These are phyloP conservation scores for Fraxinus floribunda DNA, from an alignment of 305 asterid species.

Conservation along the genomic window DNA sequence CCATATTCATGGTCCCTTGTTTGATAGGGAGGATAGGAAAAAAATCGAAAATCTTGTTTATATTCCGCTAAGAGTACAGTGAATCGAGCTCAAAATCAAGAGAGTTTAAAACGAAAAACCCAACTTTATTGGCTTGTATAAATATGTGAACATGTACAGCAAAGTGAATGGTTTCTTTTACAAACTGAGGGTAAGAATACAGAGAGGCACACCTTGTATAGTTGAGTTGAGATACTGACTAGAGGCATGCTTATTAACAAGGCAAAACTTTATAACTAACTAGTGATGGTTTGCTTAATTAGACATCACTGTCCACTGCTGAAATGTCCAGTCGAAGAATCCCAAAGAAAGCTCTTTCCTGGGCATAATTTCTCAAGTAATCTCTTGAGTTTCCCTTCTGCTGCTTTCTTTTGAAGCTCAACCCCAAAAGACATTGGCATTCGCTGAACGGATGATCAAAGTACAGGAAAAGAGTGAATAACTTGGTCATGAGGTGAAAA, in stretches of 20 bases:
- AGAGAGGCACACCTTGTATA: background rate
- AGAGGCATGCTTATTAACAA: background rate
- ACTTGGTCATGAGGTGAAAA: background rate
- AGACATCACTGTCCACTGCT: background rate
- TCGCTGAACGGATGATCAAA: slow-evolving; percentile 46
- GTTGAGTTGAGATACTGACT: background rate
- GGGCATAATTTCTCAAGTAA: slow-evolving; percentile 39
- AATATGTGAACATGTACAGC: background rate
- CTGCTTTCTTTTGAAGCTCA: slow-evolving; percentile 47
- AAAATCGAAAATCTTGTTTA: background rate
- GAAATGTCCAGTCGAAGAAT: slow-evolving; percentile 23
- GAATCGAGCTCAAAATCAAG: background rate
- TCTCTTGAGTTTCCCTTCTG: slow-evolving; percentile 35
- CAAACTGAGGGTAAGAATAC: background rate
- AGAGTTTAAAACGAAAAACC: background rate
- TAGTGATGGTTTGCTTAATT: background rate
- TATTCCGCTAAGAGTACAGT: background rate
- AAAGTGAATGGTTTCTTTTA: background rate
- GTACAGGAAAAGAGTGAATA: background rate
- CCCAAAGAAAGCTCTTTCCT: slow-evolving; percentile 62
- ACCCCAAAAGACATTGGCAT: slow-evolving; percentile 39
- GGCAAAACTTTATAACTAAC: background rate
- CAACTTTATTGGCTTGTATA: background rate
- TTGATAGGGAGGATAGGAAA: background rate
- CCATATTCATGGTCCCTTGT: background rate